phyloP scores from a whole-genome alignment of 768 basidiomycete genomes.

The Sutorius australiensis region DNA sequence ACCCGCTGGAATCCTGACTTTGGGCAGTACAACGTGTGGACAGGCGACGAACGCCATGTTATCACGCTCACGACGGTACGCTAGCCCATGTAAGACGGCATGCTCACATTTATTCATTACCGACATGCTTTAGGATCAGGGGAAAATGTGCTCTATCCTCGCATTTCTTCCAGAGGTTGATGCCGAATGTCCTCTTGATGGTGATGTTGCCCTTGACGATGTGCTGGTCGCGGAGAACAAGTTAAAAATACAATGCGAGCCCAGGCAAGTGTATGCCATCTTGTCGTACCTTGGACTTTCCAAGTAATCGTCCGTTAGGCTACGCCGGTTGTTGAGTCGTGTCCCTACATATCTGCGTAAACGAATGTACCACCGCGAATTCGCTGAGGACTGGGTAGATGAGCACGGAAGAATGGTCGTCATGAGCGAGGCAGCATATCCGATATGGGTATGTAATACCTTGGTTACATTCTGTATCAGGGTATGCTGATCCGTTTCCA shows the following conservation, averaged over 20 bases:
- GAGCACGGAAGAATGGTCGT: conserved; percentile 48
- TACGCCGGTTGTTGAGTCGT: conserved; percentile 36
- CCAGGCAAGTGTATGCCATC: conserved; percentile 31
- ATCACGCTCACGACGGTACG: conserved; percentile 23
- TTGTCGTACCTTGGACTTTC: not conserved
- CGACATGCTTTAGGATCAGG: conserved; percentile 27
- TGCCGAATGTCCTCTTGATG: conserved; percentile 32
- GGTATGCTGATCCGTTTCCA: not conserved
- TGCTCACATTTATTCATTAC: not conserved
- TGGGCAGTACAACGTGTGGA: conserved; percentile 24
- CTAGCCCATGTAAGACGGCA: not conserved
- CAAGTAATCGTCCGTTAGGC: conserved; percentile 26
- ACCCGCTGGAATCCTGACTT: not conserved
- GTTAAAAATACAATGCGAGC: conserved; percentile 36
- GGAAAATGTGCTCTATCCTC: conserved; percentile 37
- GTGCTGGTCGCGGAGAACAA: conserved; percentile 32
- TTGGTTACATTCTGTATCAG: not conserved
- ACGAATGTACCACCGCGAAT: conserved; percentile 33
- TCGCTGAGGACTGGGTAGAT: conserved; percentile 51
- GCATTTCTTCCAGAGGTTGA: conserved; percentile 39
- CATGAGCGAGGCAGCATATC: conserved; percentile 60
- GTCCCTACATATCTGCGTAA: conserved; percentile 38
- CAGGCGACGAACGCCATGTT: conserved; percentile 26
- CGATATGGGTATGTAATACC: conserved; percentile 46
- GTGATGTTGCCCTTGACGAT: conserved; percentile 22